Base-by-base conservation (phyloP, 2,329 filamentous ascomycete species). In the Pseudogymnoascus sp. region DNA sequence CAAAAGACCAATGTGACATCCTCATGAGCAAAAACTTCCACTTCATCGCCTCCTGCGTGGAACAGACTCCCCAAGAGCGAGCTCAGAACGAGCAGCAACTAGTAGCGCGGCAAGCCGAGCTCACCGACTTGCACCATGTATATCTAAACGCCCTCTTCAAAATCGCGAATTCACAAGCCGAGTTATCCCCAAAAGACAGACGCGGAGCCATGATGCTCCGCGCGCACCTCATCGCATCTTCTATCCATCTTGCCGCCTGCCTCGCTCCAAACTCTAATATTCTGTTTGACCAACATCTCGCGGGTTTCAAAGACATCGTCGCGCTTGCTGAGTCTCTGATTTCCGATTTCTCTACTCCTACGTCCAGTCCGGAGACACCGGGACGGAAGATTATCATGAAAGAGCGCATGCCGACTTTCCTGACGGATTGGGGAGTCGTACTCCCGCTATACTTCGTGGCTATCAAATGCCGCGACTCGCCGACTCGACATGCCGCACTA, bases 371-470 rank as follows among this genome's bases (percentile, higher is more conserved):
- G n/a, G 4, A 55, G 2, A 18, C 25, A n/a, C 25, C 25, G 12
- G 45, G 21, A 16, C 11, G 25, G 0, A 55, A 31, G n/a, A 33
- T 18, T 18, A 0, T 12, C 25, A 5, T 25, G 8, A 55, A n/a
- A 18, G 8, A 33, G 25, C 45, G 45, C 60, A 63, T 37, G 9
- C 55, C 63, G 8, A 63, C 60, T 31, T 61, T 40, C 37, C 14
- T 41, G 41, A 43, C 31, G 0, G 59, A 61, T 18, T 31, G 38
- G 41, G 28, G 37, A 9, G 37, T 43, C 11, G 18, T 61, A 1
- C 37, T 61, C 8, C 59, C 59, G n/a, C 21, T 61, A 5, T 61
- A 61, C 37, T 43, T 61, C 12, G 59, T 61, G 14, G 33, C 31
- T 21, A 61, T 61, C 23, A 61, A 61, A 31, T 61, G 59, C 31